Conservation (phyloP, 345 rosid genomes). For the Bruguiera gymnorhiza region DNA sequence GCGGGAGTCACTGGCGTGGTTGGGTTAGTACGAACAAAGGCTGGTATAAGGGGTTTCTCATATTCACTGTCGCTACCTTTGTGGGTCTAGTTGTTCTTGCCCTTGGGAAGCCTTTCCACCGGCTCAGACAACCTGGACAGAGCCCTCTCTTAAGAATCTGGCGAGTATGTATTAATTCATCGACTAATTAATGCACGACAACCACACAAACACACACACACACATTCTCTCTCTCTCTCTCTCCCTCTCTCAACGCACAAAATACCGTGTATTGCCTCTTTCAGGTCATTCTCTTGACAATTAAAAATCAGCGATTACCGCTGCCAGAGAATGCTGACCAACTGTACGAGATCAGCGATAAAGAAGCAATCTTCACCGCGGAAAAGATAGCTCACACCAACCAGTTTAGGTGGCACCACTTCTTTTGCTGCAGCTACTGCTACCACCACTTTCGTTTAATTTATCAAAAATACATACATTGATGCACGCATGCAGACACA, state of each 20-base stretch:
- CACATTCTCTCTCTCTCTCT: no score
- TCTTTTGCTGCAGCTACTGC: background rate
- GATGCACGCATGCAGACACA: no score
- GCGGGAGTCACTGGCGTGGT: constrained; percentile 52
- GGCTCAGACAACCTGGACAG: constrained; percentile 21
- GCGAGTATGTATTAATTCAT: constrained; percentile 21
- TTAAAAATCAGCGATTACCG: constrained; percentile 37
- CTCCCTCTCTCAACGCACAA: no score
- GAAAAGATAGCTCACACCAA: constrained; percentile 41
- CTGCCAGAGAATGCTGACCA: constrained; percentile 36
- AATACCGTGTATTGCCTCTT: no score
- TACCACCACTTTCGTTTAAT: background rate
- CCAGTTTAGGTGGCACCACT: constrained; percentile 42
- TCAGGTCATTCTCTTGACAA: constrained; percentile 39
- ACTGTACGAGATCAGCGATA: constrained; percentile 35
- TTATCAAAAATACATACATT: background rate
- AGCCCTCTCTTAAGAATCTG: constrained; percentile 38
- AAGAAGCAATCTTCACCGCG: constrained; percentile 9
- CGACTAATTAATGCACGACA: background rate
- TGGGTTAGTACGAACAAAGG: constrained; percentile 26
- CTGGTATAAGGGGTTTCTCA: constrained; percentile 52
- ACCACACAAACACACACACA: background rate
- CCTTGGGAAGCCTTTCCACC: constrained; percentile 45
- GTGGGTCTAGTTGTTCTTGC: constrained; percentile 36
- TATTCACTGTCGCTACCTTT: constrained; percentile 29